Evolutionary conservation across 2,329 filamentous ascomycete genomes (phyloP).

Genomic region (Talaromyces marneffei): DNA sequence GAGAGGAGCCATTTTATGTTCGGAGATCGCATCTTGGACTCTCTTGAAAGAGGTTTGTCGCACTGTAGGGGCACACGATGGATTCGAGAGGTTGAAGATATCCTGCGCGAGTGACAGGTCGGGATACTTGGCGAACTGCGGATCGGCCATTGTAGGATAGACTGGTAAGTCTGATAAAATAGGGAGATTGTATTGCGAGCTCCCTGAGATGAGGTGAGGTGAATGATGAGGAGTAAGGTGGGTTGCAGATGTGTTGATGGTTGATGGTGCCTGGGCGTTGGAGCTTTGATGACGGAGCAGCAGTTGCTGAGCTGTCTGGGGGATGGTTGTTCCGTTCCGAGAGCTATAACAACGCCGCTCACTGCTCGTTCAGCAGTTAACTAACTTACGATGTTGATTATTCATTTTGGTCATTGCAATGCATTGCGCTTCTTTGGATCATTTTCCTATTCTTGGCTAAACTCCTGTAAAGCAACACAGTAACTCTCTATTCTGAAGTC

Average conservation of each 20-base stretch:
- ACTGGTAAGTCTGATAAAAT: neutral
- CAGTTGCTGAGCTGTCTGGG: constrained; percentile 7
- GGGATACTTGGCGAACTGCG: constrained; percentile 60
- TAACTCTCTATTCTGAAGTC: neutral
- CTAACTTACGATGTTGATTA: neutral
- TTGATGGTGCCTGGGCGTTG: neutral
- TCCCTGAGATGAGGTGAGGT: constrained; percentile 5
- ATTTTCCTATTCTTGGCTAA: neutral
- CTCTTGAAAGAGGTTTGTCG: constrained; percentile 55
- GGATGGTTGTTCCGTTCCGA: constrained; percentile 6
- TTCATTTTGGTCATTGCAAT: neutral
- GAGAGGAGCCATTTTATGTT: constrained; percentile 62
- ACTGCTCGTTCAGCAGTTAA: too few species aligned
- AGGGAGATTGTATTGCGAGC: neutral
- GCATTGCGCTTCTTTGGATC: neutral
- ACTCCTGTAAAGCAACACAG: neutral
- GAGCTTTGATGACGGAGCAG: constrained; percentile 9
- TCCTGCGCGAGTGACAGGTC: constrained; percentile 60
- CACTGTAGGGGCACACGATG: constrained; percentile 47
- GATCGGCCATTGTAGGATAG: constrained; percentile 54
- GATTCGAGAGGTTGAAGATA: constrained; percentile 63
- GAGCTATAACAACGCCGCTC: neutral
- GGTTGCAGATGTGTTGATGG: neutral
- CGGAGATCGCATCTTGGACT: constrained; percentile 58
- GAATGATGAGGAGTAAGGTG: neutral